phyloP scores from a whole-genome alignment of 345 rosid species.

The Camelina hispida region DNA sequence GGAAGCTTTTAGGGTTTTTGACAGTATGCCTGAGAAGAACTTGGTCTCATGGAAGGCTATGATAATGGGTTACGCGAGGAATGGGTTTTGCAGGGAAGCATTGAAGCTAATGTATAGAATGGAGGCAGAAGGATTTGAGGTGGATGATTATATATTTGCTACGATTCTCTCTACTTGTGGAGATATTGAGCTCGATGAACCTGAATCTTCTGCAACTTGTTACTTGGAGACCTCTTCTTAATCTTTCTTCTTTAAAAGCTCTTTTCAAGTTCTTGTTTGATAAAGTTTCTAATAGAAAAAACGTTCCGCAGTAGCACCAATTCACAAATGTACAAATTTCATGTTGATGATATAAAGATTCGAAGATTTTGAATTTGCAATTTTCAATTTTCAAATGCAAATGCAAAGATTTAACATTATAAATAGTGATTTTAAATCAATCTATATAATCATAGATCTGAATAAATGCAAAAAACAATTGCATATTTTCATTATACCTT shows the following conservation, averaged over 20 bases:
- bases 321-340: constrained; percentile 34
- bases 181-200: constrained; percentile 55
- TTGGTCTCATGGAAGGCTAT: constrained; percentile 82
- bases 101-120: constrained; percentile 81
- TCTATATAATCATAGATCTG: too few species aligned
- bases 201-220: constrained; percentile 46
- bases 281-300: constrained; percentile 2
- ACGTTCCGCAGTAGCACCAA: constrained; percentile 15
- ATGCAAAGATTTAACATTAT: neutral
- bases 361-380: neutral
- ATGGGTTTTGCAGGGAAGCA: constrained; percentile 78
- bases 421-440: too few species aligned
- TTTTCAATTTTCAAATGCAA: neutral
- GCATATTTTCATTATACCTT: too few species aligned
- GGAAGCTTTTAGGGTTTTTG: constrained; percentile 78
- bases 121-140: constrained; percentile 77
- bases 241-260: constrained; percentile 31
- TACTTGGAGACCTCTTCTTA: constrained; percentile 47
- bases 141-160: constrained; percentile 69
- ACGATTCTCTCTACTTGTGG: constrained; percentile 73
- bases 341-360: constrained; percentile 13
- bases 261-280: constrained; percentile 20
- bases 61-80: constrained; percentile 80
- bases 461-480: too few species aligned
- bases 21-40: constrained; percentile 75